Evolutionary conservation across 345 rosid genomes (phyloP).

Genomic region (Gossypium raimondii): DNA sequence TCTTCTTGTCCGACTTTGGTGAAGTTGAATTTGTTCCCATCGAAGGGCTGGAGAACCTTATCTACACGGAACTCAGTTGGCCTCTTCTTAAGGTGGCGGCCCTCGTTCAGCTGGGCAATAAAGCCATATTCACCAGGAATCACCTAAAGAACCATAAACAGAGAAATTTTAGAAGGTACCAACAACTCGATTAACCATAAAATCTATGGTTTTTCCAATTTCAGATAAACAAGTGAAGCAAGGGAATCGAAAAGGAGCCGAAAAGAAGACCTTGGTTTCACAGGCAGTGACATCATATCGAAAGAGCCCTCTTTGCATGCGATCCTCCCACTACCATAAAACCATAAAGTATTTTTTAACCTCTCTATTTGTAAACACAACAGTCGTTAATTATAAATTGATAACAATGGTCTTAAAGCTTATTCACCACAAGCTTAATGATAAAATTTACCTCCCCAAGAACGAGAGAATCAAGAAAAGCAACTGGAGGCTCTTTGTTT

Average conservation of each 20-base stretch:
- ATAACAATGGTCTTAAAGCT: background rate
- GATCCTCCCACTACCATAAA: conserved; percentile 87
- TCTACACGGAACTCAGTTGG: conserved; percentile 93
- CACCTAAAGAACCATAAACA: conserved; percentile 42
- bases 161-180: conserved; percentile 3
- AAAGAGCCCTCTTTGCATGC: conserved; percentile 81
- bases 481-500: conserved; percentile 44
- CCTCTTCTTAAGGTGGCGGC: conserved; percentile 92
- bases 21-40: conserved; percentile 86
- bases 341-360: conserved; percentile 13
- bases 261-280: conserved; percentile 65
- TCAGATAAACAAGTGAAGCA: conserved; percentile 3
- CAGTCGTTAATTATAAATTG: background rate
- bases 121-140: conserved; percentile 82
- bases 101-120: conserved; percentile 92
- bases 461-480: conserved; percentile 66
- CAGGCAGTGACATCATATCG: conserved; percentile 94
- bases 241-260: background rate
- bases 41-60: conserved; percentile 91
- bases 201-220: background rate
- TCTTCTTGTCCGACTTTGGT: conserved; percentile 95
- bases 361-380: background rate
- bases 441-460: conserved; percentile 73
- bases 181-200: background rate
- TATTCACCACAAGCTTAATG: conserved; percentile 4